These are phyloP conservation scores for Davidsoniella neocaledoniae DNA, from an alignment of 2,329 filamentous ascomycete species.

Conservation along the genomic window DNA sequence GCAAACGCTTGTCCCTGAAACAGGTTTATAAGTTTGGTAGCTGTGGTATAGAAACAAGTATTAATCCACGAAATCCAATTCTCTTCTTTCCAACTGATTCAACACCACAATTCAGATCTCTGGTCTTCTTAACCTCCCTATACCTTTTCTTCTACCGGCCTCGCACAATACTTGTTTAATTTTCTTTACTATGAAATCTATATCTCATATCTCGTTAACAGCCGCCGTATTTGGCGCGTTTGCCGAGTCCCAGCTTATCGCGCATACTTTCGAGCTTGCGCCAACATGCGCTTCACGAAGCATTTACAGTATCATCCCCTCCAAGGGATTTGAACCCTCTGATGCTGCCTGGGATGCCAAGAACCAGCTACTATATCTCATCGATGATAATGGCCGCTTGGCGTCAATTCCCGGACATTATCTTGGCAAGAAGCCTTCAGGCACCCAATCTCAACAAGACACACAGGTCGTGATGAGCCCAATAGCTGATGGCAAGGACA, in stretches of 20 bases:
- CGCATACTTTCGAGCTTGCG: background rate
- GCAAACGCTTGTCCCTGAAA: too few species aligned
- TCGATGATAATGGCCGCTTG: constrained; percentile 11
- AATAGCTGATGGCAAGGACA: background rate
- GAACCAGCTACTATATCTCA: constrained; percentile 4
- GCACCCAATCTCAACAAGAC: background rate
- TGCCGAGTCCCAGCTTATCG: constrained; percentile 3
- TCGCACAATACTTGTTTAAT: too few species aligned
- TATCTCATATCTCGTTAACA: background rate
- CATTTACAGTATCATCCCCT: constrained; percentile 8
- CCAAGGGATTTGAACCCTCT: constrained; percentile 8
- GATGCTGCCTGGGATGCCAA: constrained; percentile 12
- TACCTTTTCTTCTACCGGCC: background rate
- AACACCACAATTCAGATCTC: background rate
- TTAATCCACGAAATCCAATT: too few species aligned
- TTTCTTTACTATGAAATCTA: background rate
- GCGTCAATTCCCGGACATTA: constrained; percentile 9
- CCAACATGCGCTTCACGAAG: constrained; percentile 2
- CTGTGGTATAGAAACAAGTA: too few species aligned
- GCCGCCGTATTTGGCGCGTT: background rate
- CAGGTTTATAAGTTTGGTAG: too few species aligned
- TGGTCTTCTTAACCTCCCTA: background rate
- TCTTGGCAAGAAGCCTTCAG: background rate
- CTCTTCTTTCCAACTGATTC: background rate
- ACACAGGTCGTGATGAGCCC: constrained; percentile 1